Conservation (phyloP, 257 asterid genomes). For the Eucommia ulmoides region DNA sequence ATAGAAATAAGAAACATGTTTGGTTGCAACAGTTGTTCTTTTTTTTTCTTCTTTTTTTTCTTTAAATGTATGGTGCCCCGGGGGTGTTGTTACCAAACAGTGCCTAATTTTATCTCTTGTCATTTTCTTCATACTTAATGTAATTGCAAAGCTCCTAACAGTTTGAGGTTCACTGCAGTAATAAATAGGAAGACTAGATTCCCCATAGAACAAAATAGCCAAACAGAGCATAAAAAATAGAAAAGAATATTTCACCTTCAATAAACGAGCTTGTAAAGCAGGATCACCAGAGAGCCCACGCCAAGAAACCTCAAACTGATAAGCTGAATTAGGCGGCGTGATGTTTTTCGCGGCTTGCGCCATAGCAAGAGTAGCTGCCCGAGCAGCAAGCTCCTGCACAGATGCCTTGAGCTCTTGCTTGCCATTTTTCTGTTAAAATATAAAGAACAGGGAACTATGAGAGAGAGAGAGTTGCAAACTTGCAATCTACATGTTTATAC, state of each 20-base stretch:
- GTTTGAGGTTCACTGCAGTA: neutral
- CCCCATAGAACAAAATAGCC: neutral
- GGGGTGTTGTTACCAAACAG: neutral
- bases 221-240: neutral
- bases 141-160: neutral
- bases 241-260: conserved; percentile 43
- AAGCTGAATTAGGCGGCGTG: conserved; percentile 76
- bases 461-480: neutral
- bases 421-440: conserved; percentile 29
- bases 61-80: too few species aligned
- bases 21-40: too few species aligned
- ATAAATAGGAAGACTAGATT: neutral
- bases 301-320: conserved; percentile 91
- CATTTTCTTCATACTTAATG: neutral
- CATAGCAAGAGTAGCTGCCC: conserved; percentile 71
- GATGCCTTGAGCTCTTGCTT: conserved; percentile 49
- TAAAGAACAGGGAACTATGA: neutral
- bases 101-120: neutral
- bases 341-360: conserved; percentile 81
- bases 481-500: neutral
- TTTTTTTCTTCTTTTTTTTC: too few species aligned
- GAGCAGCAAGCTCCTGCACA: conserved; percentile 85
- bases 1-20: too few species aligned
- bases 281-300: conserved; percentile 76
- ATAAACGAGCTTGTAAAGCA: conserved; percentile 53